Conservation (phyloP, 176 grass and related monocot species). For the Eremochloa ophiuroides region DNA sequence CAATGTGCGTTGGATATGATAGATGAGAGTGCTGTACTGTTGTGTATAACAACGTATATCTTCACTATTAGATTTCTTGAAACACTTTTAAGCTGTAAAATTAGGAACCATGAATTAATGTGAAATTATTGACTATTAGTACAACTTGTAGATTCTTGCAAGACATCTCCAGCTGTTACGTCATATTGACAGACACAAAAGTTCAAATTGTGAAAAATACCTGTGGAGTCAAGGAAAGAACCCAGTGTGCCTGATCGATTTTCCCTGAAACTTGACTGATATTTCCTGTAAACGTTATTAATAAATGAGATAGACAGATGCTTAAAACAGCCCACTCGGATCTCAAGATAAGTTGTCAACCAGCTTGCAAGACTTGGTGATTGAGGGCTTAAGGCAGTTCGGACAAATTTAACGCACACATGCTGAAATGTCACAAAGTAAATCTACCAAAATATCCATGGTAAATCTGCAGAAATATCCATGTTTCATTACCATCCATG, state of each 20-base stretch:
- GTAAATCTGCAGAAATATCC: background rate
- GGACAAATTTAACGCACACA: background rate
- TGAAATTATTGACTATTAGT: background rate
- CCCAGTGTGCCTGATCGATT: slow-evolving; percentile 55
- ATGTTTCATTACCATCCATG: background rate
- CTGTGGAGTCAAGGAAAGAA: slow-evolving; percentile 63
- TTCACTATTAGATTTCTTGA: background rate
- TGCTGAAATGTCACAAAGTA: background rate
- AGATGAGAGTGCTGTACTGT: background rate
- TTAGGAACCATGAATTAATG: background rate
- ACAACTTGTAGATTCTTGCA: background rate
- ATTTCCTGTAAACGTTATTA: slow-evolving; percentile 55
- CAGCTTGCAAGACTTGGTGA: background rate
- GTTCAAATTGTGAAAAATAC: slow-evolving; percentile 23
- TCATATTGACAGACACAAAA: background rate
- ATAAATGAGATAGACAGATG: background rate
- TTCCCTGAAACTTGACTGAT: slow-evolving; percentile 74
- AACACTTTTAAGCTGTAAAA: background rate
- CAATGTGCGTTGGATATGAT: background rate
- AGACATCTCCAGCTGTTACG: background rate
- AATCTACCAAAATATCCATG: background rate
- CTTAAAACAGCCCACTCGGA: background rate
- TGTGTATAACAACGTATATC: background rate
- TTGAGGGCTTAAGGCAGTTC: background rate
- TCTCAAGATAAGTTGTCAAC: background rate